These are phyloP conservation scores for Epichloe amarillans DNA, from an alignment of 2,329 filamentous ascomycete genomes.

Conservation along the genomic window DNA sequence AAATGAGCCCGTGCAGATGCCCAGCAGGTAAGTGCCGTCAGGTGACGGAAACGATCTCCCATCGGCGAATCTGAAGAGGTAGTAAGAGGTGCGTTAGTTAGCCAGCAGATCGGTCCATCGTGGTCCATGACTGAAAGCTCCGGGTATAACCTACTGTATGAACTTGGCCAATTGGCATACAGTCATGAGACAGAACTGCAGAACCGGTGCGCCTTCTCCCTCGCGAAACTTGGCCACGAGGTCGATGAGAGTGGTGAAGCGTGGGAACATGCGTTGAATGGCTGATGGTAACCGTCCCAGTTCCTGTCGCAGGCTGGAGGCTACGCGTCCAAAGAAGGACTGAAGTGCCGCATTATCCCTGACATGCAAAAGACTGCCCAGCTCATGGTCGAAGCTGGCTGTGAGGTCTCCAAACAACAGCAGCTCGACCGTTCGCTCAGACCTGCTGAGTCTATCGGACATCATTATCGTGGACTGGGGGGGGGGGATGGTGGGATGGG, in stretches of 20 bases:
- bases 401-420: conserved; percentile 15
- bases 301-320: conserved; percentile 11
- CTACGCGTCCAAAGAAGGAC: conserved; percentile 13
- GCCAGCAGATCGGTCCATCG: no score
- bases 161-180: conserved; percentile 14
- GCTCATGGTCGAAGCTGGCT: conserved; percentile 10
- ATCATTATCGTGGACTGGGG: no score
- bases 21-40: no score
- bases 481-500: no score
- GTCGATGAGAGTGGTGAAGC: conserved; percentile 16
- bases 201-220: conserved; percentile 8
- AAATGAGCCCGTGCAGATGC: no score
- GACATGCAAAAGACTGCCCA: conserved; percentile 11
- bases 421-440: not conserved
- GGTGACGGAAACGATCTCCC: no score
- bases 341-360: conserved; percentile 12
- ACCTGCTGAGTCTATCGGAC: no score
- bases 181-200: conserved; percentile 12
- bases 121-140: no score
- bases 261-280: conserved; percentile 12
- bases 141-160: conserved; percentile 9
- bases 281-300: conserved; percentile 9
- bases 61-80: no score
- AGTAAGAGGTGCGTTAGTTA: no score
- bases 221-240: conserved; percentile 11